Conservation (phyloP, 1,284 basidiomycete species). For the Ganoderma leucocontextum region DNA sequence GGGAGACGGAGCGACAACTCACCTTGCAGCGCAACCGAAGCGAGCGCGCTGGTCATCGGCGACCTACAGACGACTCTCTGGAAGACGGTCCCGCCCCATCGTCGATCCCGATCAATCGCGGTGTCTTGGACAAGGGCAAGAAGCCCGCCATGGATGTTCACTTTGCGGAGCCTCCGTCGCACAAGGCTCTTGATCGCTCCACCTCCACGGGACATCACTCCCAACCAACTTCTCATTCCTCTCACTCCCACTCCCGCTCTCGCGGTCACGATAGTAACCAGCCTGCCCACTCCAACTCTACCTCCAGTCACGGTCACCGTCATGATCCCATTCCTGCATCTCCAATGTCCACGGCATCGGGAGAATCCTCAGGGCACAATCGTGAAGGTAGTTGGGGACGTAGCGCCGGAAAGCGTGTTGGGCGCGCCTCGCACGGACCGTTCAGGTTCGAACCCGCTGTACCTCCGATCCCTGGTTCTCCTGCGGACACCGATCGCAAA, state of each 20-base stretch:
- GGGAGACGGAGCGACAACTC: slow-evolving; percentile 18
- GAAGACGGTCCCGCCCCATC: slow-evolving; percentile 17
- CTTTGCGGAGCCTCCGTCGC: slow-evolving; percentile 28
- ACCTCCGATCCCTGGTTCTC: slow-evolving; percentile 49
- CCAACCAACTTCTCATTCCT: slow-evolving; percentile 12
- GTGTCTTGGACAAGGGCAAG: slow-evolving; percentile 26
- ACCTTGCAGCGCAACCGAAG: slow-evolving; percentile 34
- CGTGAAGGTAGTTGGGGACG: slow-evolving; percentile 40
- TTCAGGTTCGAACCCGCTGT: slow-evolving; percentile 54
- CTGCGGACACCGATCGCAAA: slow-evolving; percentile 39
- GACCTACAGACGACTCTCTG: slow-evolving; percentile 19
- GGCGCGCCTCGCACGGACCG: slow-evolving; percentile 42
- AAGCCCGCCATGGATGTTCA: slow-evolving; percentile 30
- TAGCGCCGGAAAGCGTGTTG: slow-evolving; percentile 38
- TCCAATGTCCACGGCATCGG: slow-evolving; percentile 41
- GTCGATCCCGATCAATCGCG: slow-evolving; percentile 16
- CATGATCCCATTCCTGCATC: slow-evolving; percentile 36
- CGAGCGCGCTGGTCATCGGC: slow-evolving; percentile 22
- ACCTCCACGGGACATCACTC: slow-evolving; percentile 15
- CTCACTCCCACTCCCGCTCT: slow-evolving; percentile 12
- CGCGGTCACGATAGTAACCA: slow-evolving; percentile 9
- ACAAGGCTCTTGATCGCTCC: slow-evolving; percentile 17
- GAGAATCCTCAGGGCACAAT: slow-evolving; percentile 33
- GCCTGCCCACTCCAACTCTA: slow-evolving; percentile 22
- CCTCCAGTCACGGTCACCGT: slow-evolving; percentile 19